Conservation (phyloP, 176 grass and related monocot species). For the Aegilops sharonensis region DNA sequence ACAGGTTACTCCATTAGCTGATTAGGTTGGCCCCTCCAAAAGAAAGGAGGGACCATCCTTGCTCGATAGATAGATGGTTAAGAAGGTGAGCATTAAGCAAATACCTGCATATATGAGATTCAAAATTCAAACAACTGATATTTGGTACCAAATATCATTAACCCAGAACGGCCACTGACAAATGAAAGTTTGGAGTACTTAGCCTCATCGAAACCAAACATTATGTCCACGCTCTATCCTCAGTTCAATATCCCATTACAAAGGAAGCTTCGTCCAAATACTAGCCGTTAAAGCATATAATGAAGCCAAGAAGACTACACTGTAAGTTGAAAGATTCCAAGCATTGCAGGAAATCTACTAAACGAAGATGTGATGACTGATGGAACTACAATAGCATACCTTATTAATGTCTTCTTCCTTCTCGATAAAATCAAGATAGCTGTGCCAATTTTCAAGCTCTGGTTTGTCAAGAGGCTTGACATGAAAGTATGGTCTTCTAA, state of each 20-base stretch:
- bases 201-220: constrained; percentile 99
- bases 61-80: constrained; percentile 99
- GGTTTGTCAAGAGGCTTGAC: constrained; percentile 94
- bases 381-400: constrained; percentile 58
- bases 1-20: constrained; percentile 99
- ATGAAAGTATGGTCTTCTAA: constrained; percentile 99
- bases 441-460: constrained; percentile 99
- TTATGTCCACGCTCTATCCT: constrained; percentile 89
- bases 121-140: constrained; percentile 78
- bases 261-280: constrained; percentile 98
- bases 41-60: constrained; percentile 85
- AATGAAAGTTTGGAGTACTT: constrained; percentile 99
- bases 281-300: constrained; percentile 82
- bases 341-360: constrained; percentile 57
- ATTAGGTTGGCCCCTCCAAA: constrained; percentile 88
- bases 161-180: constrained; percentile 99
- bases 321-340: constrained; percentile 79
- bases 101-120: constrained; percentile 99
- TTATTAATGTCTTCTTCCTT: constrained; percentile 93
- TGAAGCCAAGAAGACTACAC: constrained; percentile 93
- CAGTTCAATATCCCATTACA: constrained; percentile 94
- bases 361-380: constrained; percentile 22
- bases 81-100: constrained; percentile 98
- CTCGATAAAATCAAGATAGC: constrained; percentile 95
- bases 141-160: constrained; percentile 78